Base-by-base conservation (phyloP, 352 stramenopile genomes). In the Phytophthora palmivora region DNA sequence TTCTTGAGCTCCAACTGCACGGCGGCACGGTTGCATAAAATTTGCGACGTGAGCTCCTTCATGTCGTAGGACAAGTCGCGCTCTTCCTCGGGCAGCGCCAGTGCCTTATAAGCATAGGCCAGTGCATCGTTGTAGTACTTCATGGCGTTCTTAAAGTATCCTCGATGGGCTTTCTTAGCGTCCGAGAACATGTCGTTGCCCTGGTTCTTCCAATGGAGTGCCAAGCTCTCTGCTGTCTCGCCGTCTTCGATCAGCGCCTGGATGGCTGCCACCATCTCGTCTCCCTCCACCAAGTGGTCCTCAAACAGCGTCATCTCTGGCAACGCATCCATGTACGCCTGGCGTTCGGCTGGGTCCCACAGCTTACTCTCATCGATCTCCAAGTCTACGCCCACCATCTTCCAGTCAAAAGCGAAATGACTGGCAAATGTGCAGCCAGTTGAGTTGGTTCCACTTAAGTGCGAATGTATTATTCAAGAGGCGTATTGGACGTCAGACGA, bases 251-350 rank as follows among this genome's bases (percentile, higher is more conserved):
- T 91, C 34, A 96, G 76, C 64, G 84, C 88, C 61, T 94, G 80
- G 65, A 96, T 95, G 14, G 88, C 88, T 21, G 84, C 83, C 42
- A 89, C 86, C 88, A 94, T 96, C 58, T 88, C 76, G 60, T 96
- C 87, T 53, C 84, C 85, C 47, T 94, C 85, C 43, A 96, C 77
- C 58, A 96, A 62, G 60, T 96, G 87, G 68, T 96, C 87, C 43
- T 96, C 87, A 53, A 96, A 96, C 26, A 96, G 74, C 58, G 87
- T 87, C 87, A 96, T 94, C 28, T 96, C 87, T 9, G 87, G 84
- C 57, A 96, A 65, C 38, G 78, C 71, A 26, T 96, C 87, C 70
- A 96, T 89, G 72, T 96, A 96, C 56, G 81, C 80, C 63, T 96
- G 87, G 26, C 87, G 85, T 66, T 83, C 67, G 30, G 52, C 71